Base-by-base conservation (phyloP, 2,329 filamentous ascomycete genomes). In the Penicillium sp. region DNA sequence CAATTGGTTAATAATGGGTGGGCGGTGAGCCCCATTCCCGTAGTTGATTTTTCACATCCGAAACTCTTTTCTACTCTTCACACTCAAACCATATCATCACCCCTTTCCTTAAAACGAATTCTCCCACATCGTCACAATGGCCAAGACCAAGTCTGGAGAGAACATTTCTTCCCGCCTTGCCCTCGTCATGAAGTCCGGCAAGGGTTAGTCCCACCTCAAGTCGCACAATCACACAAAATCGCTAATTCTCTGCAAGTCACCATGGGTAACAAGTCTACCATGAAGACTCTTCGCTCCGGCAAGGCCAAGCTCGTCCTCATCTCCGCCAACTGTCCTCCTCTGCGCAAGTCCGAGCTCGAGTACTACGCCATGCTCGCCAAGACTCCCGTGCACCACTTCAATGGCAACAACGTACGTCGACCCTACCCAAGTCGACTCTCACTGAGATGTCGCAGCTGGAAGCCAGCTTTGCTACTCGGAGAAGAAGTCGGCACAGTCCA, bases 281-380 rank as follows among this genome's bases (percentile, higher is more conserved):
- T 93, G 70, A 95, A 97, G 86, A 79, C 80, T 63, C 86, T 97
- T 65, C 87, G 91, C 69, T 86, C 85, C 65, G 91, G 93, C 76
- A 97, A 97, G 85, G 93, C 93, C 74, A 97, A 97, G 87, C 84
- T 97, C 62, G 87, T 97, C 74, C 89, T 95, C 77, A 94, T 95
- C 60, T 80, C 85, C 63, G 89, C 87, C 77, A 97, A 98, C 83
- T 95, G 90, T 63, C 90, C 91, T 70, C 93, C 93, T 74, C 87
- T 98, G 67, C 85, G 91, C 75, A 98, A 98, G 86, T 89, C 84
- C 69, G 93, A 97, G 82, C 85, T 96, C 57, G 91, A 97, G 80
- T 97, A 81, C 77, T 89, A 90, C 80, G 82, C 82, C 73, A 94
- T 94, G 89, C 76, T 95, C 69, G 85, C 85, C 74, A 95, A 97